Evolutionary conservation across 2,329 filamentous ascomycete genomes (phyloP).

Genomic region (Arthrobotrys sinensis): DNA sequence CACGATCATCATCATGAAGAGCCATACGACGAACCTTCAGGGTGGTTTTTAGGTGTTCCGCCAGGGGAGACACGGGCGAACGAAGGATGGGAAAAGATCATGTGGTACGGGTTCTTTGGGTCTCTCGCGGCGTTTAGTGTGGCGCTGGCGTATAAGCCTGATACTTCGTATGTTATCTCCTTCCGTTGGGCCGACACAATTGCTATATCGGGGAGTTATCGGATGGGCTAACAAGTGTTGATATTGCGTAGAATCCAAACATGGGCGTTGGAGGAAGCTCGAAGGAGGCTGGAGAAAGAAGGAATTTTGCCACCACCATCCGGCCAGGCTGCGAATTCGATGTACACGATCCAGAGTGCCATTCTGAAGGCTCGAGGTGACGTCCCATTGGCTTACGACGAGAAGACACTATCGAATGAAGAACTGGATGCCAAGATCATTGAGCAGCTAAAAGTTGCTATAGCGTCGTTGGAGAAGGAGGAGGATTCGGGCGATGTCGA

Average conservation of each 20-base stretch:
- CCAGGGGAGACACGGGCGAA: constrained; percentile 95
- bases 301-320: constrained; percentile 81
- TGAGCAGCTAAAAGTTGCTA: constrained; percentile 51
- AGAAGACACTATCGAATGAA: constrained; percentile 50
- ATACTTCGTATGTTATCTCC: constrained; percentile 86
- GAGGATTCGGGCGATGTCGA: constrained; percentile 53
- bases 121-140: constrained; percentile 80
- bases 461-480: constrained; percentile 48
- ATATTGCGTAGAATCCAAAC: constrained; percentile 87
- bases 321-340: constrained; percentile 54
- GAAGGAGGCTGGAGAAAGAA: constrained; percentile 94
- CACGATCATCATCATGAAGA: constrained; percentile 74
- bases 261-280: constrained; percentile 97
- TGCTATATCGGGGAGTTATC: not conserved
- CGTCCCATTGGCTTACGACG: constrained; percentile 33
- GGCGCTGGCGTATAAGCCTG: constrained; percentile 95
- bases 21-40: constrained; percentile 89
- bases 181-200: not conserved
- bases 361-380: constrained; percentile 41
- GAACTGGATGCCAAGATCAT: constrained; percentile 56
- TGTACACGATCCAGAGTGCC: constrained; percentile 57
- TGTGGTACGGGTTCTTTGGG: constrained; percentile 87
- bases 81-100: constrained; percentile 94
- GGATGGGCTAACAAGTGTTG: constrained; percentile 14
- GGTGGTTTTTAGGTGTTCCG: constrained; percentile 94